These are phyloP conservation scores for Apodospora peruviana DNA, from an alignment of 495 filamentous ascomycete genomes.

Conservation along the genomic window DNA sequence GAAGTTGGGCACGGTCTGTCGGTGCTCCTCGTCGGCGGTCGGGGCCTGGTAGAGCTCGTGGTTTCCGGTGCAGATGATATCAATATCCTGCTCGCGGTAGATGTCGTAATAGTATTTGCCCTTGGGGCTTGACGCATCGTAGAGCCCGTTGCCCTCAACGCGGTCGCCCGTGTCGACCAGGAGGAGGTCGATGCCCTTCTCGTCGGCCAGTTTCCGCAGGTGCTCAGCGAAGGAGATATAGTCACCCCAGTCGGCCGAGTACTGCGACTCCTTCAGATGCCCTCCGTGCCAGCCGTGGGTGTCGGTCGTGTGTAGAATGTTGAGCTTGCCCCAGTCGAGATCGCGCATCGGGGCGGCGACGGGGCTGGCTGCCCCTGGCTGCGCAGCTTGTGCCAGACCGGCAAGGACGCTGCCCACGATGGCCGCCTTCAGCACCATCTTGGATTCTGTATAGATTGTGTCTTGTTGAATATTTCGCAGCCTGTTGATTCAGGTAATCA, in stretches of 20 bases:
- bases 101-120: constrained; percentile 85
- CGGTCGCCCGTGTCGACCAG: constrained; percentile 92
- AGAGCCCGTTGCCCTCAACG: constrained; percentile 94
- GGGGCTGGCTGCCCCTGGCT: constrained; percentile 77
- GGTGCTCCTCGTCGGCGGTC: constrained; percentile 71
- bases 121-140: constrained; percentile 82
- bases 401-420: too few species aligned
- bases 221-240: constrained; percentile 89
- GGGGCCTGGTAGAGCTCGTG: constrained; percentile 86
- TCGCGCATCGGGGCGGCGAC: constrained; percentile 74
- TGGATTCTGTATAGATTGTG: too few species aligned
- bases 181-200: constrained; percentile 72
- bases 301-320: constrained; percentile 92
- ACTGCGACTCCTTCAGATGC: constrained; percentile 90
- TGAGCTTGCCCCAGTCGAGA: constrained; percentile 84
- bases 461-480: too few species aligned
- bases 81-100: constrained; percentile 71
- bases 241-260: constrained; percentile 95
- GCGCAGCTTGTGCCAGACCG: constrained; percentile 49
- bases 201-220: constrained; percentile 71
- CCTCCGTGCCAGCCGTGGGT: constrained; percentile 95
- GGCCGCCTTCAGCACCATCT: too few species aligned
- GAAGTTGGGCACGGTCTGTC: constrained; percentile 73
- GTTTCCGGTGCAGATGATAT: constrained; percentile 85
- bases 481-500: too few species aligned